Evolutionary conservation across 495 filamentous ascomycete species (phyloP), one percentile per base, ranked within the genome.

Genomic region (Chaetomium fimeti): DNA sequence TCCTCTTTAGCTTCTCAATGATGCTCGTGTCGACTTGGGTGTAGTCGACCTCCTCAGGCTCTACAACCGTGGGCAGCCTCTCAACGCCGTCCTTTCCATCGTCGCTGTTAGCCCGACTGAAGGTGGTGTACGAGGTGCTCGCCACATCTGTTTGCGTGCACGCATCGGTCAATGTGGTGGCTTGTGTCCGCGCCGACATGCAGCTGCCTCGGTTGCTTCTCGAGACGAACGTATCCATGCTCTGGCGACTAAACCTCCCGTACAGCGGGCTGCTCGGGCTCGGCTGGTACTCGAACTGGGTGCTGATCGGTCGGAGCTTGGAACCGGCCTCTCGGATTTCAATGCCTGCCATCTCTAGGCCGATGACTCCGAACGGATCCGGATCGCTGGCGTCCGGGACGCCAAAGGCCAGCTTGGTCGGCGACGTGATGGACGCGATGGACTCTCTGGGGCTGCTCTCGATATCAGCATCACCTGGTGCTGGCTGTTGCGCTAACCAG

Each of bases 271-370:
- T 94, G 29, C 82, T 84, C 0, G 89, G 88, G 53, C 81, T 87
- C 22, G 91, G 91, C 63, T 85, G 84, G 78, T 88, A 96, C 71
- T 91, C 89, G 74, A 96, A 95, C 62, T 86, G 83, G 24, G 88
- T 89, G 74, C 83, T 87, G 36, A 81, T 83, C 20, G 92, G 89
- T 43, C 90, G 81, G 24, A 79, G 74, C 49, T 84, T 83, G 2
- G 89, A 88, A 22, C 91, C 91, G 18, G 92, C 92, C 79, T 96
- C 92, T 51, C 89, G 83, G 67, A 97, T 93, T 68, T 92, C 89
- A 53, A 96, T 80, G 11, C 92, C 92, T 68, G 89, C 88, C 68
- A 89, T 87, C 75, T 94, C 89, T 45, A 97, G 77, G 32, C 92
- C 91, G 32, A 90, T 85, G 24, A 97, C 90, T 22, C 92, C 92